A percentile compares a stretch with the other conserved stretches of the same genome.
phyloP scores from a whole-genome alignment of 352 stramenopile species.

The Phytophthora tubulina region DNA sequence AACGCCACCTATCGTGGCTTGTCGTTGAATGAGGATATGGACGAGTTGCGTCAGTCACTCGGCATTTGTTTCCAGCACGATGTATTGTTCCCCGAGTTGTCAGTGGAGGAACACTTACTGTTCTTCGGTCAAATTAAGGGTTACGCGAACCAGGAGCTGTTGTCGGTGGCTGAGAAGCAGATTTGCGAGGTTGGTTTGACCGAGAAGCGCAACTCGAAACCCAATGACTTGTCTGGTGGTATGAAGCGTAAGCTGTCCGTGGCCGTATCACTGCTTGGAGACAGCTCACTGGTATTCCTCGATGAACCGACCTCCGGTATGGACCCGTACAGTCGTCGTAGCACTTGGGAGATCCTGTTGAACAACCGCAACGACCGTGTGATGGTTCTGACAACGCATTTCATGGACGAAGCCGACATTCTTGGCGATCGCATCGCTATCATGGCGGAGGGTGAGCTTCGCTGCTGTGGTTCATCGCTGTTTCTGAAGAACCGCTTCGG shows the following conservation, averaged over 20 bases:
- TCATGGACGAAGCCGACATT: slow-evolving; percentile 93
- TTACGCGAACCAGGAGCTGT: slow-evolving; percentile 43
- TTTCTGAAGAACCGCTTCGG: slow-evolving; percentile 80
- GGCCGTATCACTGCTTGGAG: slow-evolving; percentile 84
- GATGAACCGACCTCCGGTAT: slow-evolving; percentile 94
- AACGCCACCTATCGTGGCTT: slow-evolving; percentile 73
- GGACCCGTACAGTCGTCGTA: slow-evolving; percentile 94
- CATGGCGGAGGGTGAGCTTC: slow-evolving; percentile 77
- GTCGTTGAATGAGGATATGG: slow-evolving; percentile 75
- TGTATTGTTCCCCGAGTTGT: slow-evolving; percentile 75
- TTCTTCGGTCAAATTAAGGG: slow-evolving; percentile 74
- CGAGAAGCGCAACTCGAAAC: slow-evolving; percentile 55
- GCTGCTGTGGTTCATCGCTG: slow-evolving; percentile 69
- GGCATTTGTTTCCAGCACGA: slow-evolving; percentile 86
- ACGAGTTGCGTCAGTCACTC: slow-evolving; percentile 65
- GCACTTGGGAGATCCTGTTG: slow-evolving; percentile 85
- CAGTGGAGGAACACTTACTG: slow-evolving; percentile 66
- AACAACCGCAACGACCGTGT: slow-evolving; percentile 15
- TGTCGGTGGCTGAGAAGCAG: slow-evolving; percentile 38
- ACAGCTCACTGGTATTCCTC: slow-evolving; percentile 84
- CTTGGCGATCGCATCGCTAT: slow-evolving; percentile 84
- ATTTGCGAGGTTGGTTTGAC: slow-evolving; percentile 67
- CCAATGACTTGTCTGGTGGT: slow-evolving; percentile 76
- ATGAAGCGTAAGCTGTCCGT: slow-evolving; percentile 93
- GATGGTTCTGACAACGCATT: slow-evolving; percentile 91